These are phyloP conservation scores for Fraxinus angustifolia DNA, from an alignment of 305 asterid genomes.

Conservation along the genomic window DNA sequence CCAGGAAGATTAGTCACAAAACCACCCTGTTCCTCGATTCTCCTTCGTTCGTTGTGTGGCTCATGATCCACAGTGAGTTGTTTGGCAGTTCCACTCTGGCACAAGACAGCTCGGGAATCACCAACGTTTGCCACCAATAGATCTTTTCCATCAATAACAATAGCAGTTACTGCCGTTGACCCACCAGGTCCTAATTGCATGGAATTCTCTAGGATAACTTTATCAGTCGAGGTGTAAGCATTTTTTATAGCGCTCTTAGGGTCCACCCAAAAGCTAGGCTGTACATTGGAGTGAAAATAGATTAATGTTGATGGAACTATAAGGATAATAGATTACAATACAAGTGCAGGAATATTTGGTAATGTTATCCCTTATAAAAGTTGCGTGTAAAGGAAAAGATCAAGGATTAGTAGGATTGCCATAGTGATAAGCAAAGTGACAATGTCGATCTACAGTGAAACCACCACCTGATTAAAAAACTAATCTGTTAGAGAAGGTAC, in stretches of 20 bases:
- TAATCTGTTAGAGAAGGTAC: background rate
- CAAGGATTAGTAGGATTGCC: background rate
- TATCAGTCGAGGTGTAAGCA: conserved; percentile 60
- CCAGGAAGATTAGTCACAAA: conserved; percentile 45
- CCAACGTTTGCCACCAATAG: conserved; percentile 83
- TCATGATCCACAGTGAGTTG: conserved; percentile 38
- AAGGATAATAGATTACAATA: background rate
- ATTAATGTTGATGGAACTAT: background rate
- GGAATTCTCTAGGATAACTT: conserved; percentile 60
- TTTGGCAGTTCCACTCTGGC: conserved; percentile 46
- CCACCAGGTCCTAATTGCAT: conserved; percentile 81
- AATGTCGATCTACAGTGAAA: background rate
- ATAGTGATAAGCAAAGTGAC: background rate
- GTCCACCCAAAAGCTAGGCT: conserved; percentile 22
- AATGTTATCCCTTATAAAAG: background rate
- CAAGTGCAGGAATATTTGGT: background rate
- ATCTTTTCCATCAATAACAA: conserved; percentile 68
- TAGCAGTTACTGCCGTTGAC: conserved; percentile 86
- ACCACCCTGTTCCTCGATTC: conserved; percentile 34
- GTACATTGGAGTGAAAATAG: background rate
- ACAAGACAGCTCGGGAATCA: conserved; percentile 78
- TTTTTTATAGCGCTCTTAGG: conserved; percentile 54
- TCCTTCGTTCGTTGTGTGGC: background rate
- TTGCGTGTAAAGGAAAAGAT: background rate
- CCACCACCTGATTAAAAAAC: background rate